Evolutionary conservation across 2,329 filamentous ascomycete species (phyloP), one percentile per base, ranked within the genome.

Genomic region (Huntiella moniliformis): DNA sequence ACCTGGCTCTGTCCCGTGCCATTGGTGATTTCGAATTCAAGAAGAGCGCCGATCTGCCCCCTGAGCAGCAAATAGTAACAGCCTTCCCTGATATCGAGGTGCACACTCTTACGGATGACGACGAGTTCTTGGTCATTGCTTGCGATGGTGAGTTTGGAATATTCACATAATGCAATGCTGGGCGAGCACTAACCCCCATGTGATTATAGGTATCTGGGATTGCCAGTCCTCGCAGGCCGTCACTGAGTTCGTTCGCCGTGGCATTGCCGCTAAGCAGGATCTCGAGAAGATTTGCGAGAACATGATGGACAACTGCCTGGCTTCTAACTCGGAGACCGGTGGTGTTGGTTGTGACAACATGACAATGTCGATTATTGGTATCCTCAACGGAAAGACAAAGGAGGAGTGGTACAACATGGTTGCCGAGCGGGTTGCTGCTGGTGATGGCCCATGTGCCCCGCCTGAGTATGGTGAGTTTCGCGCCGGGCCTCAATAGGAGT

Each of bases 21-120:
- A 95, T 98, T 62, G 91, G 91, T 55, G 91, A 98, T 63, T 98
- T 98, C 59, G 91, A 98, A 62, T 98, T 98, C 74, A 98, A 98
- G 74, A 96, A 96, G 73, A 94, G 86, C 61, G 83, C 88, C 55
- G 87, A 95, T 58, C 77, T 98, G 41, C 79, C 88, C 3, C 91
- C 91, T n/a, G 91, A 98, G 67, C 84, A 93, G 60, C 91, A 98
- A 64, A 96, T 98, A 54, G 91, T 98, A 38, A 98, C 91, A 12
- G 91, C 91, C 4, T 96, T 80, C 63, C 91, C 91, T 16, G 91
- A 98, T 60, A 86, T 98, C 38, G 84, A 85, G 46, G 74, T 83
- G 51, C 91, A 98, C 61, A 84, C 95, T 44, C 71, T 96, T 53
- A 80, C 76, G 46, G 81, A 91, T 43, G 87, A 98, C 58, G 91